These are phyloP conservation scores for Boletus vinaceobasis DNA, from an alignment of 768 basidiomycete genomes.

Conservation along the genomic window DNA sequence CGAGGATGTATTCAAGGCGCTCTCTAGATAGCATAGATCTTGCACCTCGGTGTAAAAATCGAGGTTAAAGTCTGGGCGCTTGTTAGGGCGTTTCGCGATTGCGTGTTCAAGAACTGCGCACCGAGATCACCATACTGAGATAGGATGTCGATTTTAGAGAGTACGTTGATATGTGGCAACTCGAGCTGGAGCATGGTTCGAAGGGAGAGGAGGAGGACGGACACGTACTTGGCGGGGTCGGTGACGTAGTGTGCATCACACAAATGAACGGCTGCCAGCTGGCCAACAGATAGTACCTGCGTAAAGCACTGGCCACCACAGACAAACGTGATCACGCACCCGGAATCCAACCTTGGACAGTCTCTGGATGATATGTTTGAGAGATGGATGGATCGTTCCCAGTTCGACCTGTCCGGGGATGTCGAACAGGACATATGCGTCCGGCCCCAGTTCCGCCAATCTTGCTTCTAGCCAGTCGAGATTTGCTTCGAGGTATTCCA, in stretches of 20 bases:
- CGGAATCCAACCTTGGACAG: constrained; percentile 76
- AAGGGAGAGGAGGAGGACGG: constrained; percentile 85
- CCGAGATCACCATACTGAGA: constrained; percentile 88
- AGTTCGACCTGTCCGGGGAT: constrained; percentile 97
- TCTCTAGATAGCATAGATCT: constrained; percentile 86
- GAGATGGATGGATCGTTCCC: constrained; percentile 90
- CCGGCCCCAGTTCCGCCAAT: constrained; percentile 60
- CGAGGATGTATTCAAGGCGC: constrained; percentile 59
- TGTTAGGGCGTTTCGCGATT: constrained; percentile 1
- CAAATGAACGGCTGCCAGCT: constrained; percentile 93
- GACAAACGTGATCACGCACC: constrained; percentile 51
- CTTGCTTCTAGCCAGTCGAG: constrained; percentile 81
- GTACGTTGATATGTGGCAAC: constrained; percentile 95
- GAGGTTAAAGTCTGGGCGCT: constrained; percentile 81
- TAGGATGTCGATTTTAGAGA: constrained; percentile 94
- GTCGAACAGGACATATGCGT: constrained; percentile 91
- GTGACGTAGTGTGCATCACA: constrained; percentile 98
- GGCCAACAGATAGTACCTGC: constrained; percentile 3
- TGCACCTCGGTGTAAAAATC: constrained; percentile 98
- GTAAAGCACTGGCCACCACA: background rate
- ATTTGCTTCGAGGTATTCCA: constrained; percentile 96
- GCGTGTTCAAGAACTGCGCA: constrained; percentile 34
- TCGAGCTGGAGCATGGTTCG: constrained; percentile 98
- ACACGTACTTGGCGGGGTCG: constrained; percentile 92
- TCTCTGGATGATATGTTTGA: constrained; percentile 73